These are phyloP conservation scores for Arachis monticola DNA, from an alignment of 331 rosid species.

Conservation along the genomic window DNA sequence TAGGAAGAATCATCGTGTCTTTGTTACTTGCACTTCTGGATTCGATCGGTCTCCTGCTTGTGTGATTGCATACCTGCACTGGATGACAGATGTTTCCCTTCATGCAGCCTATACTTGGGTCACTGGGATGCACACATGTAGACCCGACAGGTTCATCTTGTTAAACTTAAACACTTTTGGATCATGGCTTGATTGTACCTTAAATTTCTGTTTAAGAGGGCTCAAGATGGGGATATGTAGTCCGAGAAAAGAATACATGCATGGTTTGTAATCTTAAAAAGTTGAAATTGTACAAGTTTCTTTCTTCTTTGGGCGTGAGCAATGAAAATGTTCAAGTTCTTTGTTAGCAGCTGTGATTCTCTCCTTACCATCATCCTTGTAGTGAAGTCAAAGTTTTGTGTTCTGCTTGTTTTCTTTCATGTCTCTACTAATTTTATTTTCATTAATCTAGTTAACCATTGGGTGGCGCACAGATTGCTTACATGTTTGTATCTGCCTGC, in stretches of 20 bases:
- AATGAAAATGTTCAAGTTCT: slow-evolving; percentile 8
- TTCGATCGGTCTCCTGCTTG: slow-evolving; percentile 94
- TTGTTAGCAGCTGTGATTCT: slow-evolving; percentile 1
- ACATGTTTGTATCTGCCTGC: too few relatives aligned
- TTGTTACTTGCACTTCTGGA: slow-evolving; percentile 91
- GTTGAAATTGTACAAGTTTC: neutral
- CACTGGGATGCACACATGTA: slow-evolving; percentile 88
- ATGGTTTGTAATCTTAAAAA: slow-evolving; percentile 4
- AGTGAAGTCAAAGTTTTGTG: neutral
- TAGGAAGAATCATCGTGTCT: slow-evolving; percentile 82
- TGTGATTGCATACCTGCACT: slow-evolving; percentile 94
- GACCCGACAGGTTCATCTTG: slow-evolving; percentile 86
- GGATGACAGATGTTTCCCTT: slow-evolving; percentile 98
- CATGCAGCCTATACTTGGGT: slow-evolving; percentile 92
- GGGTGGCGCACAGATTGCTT: neutral
- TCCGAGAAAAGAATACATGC: neutral
- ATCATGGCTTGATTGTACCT: slow-evolving; percentile 6
- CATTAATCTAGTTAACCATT: neutral
- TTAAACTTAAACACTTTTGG: slow-evolving; percentile 29
- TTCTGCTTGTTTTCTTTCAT: neutral
- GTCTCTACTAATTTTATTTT: neutral
- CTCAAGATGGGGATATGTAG: neutral
- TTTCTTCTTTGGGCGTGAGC: neutral
- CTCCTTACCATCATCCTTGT: neutral
- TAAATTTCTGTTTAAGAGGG: slow-evolving; percentile 19